Conservation (phyloP, 129 eudicot species). For the Mikania micrantha region DNA sequence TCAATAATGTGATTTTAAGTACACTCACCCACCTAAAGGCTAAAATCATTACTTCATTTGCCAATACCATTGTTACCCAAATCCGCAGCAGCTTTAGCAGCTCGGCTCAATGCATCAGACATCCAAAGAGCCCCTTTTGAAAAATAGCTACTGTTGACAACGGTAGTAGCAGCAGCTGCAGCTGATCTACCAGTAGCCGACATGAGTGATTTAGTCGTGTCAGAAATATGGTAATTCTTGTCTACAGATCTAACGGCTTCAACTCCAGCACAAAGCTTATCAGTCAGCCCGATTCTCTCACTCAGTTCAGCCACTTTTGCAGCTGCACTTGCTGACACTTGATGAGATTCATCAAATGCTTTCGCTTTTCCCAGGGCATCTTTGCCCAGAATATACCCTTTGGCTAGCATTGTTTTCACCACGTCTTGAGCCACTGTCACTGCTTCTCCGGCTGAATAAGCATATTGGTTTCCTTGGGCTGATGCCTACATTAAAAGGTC, state of each 20-base stretch:
- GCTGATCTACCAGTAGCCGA: constrained; percentile 78
- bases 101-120: constrained; percentile 69
- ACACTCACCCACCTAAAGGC: not conserved
- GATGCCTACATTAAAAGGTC: not conserved
- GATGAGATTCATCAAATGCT: constrained; percentile 93
- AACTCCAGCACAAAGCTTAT: constrained; percentile 66
- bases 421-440: constrained; percentile 83
- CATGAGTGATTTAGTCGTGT: constrained; percentile 58
- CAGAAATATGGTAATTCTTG: constrained; percentile 54
- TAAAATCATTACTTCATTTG: constrained; percentile 20
- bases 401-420: constrained; percentile 71
- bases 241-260: constrained; percentile 72
- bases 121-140: constrained; percentile 93
- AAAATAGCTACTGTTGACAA: constrained; percentile 81
- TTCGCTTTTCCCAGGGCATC: constrained; percentile 73
- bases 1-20: not conserved
- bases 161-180: constrained; percentile 72
- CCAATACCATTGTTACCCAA: constrained; percentile 51
- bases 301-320: constrained; percentile 88
- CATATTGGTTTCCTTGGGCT: constrained; percentile 37
- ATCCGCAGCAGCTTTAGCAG: constrained; percentile 77
- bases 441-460: constrained; percentile 80
- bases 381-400: constrained; percentile 67
- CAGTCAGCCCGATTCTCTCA: constrained; percentile 72
- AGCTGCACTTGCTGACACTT: constrained; percentile 79